Evolutionary conservation across 108 stramenopile species (phyloP).

Genomic region (Pseudonitzschia pungens): DNA sequence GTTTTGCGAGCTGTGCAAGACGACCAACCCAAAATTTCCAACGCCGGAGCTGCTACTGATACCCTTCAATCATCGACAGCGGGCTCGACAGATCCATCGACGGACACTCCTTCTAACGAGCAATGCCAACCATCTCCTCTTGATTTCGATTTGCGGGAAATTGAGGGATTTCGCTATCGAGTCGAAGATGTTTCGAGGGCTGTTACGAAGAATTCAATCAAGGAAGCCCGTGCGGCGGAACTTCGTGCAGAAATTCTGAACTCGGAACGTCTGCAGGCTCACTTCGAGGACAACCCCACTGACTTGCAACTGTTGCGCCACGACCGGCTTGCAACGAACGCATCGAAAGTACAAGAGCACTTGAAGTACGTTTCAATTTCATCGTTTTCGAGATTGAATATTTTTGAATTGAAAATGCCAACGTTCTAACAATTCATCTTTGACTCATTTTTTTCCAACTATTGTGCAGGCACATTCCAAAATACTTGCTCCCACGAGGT

Average conservation of each 20-base stretch:
- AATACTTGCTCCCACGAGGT: slow-evolving; percentile 91
- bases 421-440: background rate
- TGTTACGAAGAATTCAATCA: slow-evolving; percentile 84
- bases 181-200: slow-evolving; percentile 93
- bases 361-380: slow-evolving; percentile 35
- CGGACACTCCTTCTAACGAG: slow-evolving; percentile 10
- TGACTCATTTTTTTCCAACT: slow-evolving; percentile 18
- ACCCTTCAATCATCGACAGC: slow-evolving; percentile 48
- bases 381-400: background rate
- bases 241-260: slow-evolving; percentile 93
- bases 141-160: slow-evolving; percentile 92
- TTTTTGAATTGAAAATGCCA: background rate
- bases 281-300: slow-evolving; percentile 95
- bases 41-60: slow-evolving; percentile 36
- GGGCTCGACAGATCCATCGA: background rate
- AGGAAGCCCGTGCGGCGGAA: slow-evolving; percentile 93
- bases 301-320: slow-evolving; percentile 87
- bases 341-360: slow-evolving; percentile 83
- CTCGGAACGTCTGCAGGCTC: slow-evolving; percentile 86
- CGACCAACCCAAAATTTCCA: slow-evolving; percentile 74
- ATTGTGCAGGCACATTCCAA: slow-evolving; percentile 72
- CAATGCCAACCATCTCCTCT: slow-evolving; percentile 90
- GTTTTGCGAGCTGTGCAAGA: slow-evolving; percentile 67
- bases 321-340: slow-evolving; percentile 76
- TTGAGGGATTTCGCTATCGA: slow-evolving; percentile 96